Evolutionary conservation across 208 protist species (phyloP).

Genomic region (Acanthamoeba quina): DNA sequence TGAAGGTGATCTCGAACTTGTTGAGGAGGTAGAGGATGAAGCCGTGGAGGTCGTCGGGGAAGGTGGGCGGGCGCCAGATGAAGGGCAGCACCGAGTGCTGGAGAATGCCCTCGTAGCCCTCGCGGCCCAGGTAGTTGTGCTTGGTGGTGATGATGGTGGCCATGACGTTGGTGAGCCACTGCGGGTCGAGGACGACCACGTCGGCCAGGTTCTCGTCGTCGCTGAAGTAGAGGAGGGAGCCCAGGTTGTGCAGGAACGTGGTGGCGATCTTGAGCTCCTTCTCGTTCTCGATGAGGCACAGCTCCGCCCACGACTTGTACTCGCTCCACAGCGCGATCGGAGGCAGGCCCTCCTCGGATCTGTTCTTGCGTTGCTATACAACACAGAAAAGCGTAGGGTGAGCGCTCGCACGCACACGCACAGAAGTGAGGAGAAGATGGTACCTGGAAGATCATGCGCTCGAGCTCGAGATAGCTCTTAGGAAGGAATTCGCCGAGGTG

Average conservation of each 20-base stretch:
- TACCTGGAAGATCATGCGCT: slow-evolving; percentile 58
- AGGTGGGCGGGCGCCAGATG: slow-evolving; percentile 63
- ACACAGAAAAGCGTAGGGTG: neutral
- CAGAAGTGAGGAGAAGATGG: neutral
- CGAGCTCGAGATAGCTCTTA: slow-evolving; percentile 69
- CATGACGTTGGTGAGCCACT: slow-evolving; percentile 71
- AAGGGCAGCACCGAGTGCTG: slow-evolving; percentile 62
- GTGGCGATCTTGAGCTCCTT: slow-evolving; percentile 62
- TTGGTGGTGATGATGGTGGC: slow-evolving; percentile 69
- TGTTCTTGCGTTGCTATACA: slow-evolving; percentile 23
- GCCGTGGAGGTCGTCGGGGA: slow-evolving; percentile 48
- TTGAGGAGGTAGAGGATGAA: slow-evolving; percentile 70
- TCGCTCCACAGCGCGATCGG: slow-evolving; percentile 66
- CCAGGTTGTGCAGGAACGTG: slow-evolving; percentile 63
- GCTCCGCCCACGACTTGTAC: slow-evolving; percentile 48
- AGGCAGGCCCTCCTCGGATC: slow-evolving; percentile 23
- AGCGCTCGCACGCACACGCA: too few relatives aligned
- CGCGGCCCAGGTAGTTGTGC: slow-evolving; percentile 41
- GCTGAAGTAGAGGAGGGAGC: slow-evolving; percentile 66
- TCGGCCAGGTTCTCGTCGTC: slow-evolving; percentile 54
- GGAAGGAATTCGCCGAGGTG: slow-evolving; percentile 47
- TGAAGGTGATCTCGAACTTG: slow-evolving; percentile 72
- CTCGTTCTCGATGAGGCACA: slow-evolving; percentile 63
- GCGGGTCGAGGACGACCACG: slow-evolving; percentile 68
- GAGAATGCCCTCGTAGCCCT: slow-evolving; percentile 66